Conservation (phyloP, 768 basidiomycete genomes). For the Lyophyllum shimeji region DNA sequence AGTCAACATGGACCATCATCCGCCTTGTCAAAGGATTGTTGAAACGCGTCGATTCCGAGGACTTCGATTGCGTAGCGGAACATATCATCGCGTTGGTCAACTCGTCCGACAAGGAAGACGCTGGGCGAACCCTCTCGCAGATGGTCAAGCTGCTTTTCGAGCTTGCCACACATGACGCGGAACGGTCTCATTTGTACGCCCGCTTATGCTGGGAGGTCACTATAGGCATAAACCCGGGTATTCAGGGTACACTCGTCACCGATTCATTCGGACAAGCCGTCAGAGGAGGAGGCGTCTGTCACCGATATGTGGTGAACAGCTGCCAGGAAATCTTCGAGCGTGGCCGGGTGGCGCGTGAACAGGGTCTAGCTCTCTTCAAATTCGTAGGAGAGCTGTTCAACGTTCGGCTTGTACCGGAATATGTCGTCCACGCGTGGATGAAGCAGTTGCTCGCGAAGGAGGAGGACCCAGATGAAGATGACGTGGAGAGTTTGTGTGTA, state of each 20-base stretch:
- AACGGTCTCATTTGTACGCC: constrained; percentile 98
- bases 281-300: constrained; percentile 90
- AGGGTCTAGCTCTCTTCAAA: constrained; percentile 94
- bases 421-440: constrained; percentile 98
- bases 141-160: constrained; percentile 97
- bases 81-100: constrained; percentile 97
- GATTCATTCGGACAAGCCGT: constrained; percentile 81
- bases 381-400: constrained; percentile 99
- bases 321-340: constrained; percentile 98
- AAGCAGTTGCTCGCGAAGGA: constrained; percentile 91
- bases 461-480: constrained; percentile 98
- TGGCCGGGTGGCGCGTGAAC: constrained; percentile 91
- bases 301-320: constrained; percentile 93
- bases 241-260: constrained; percentile 86
- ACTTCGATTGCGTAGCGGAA: constrained; percentile 92
- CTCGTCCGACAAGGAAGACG: constrained; percentile 87
- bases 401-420: constrained; percentile 96
- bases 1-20: no score
- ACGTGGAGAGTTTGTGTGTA: constrained; percentile 95
- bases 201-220: constrained; percentile 93
- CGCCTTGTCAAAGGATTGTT: constrained; percentile 90
- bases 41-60: constrained; percentile 96
- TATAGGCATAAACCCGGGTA: constrained; percentile 85
- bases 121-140: constrained; percentile 91
- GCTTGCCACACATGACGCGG: constrained; percentile 94